Conservation (phyloP, 129 eudicot species). For the Erigeron canadensis region DNA sequence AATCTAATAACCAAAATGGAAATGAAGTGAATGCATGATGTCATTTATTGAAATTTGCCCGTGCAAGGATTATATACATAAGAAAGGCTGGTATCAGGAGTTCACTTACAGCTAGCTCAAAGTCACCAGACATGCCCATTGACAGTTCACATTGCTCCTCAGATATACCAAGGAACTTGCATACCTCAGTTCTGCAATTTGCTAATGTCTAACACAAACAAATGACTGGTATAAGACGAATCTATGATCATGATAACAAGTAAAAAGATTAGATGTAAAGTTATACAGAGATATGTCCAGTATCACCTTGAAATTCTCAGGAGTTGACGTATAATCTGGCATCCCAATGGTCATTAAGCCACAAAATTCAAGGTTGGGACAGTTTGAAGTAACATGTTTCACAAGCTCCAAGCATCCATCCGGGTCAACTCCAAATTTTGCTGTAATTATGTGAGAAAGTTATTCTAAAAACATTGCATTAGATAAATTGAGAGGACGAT, state of each 20-base stretch:
- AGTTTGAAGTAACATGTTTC: constrained; percentile 65
- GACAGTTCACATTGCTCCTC: constrained; percentile 80
- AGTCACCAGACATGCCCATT: constrained; percentile 97
- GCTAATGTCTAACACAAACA: constrained; percentile 65
- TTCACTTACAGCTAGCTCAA: constrained; percentile 88
- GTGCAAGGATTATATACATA: background rate
- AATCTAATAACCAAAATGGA: background rate
- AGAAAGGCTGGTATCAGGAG: background rate
- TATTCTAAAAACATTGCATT: background rate
- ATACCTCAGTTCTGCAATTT: constrained; percentile 71
- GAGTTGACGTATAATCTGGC: constrained; percentile 95
- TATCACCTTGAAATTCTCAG: constrained; percentile 91
- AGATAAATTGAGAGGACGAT: background rate
- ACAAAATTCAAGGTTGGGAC: constrained; percentile 90
- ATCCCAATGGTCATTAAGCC: constrained; percentile 98
- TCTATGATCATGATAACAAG: background rate
- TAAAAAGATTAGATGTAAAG: background rate
- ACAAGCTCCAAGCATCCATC: constrained; percentile 78
- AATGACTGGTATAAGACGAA: constrained; percentile 11
- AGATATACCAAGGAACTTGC: constrained; percentile 62
- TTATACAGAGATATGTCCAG: background rate
- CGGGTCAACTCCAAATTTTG: constrained; percentile 93
- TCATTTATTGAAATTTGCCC: background rate
- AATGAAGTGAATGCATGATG: background rate
- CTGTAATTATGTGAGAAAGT: constrained; percentile 37